A percentile compares a stretch with the other conserved stretches of the same genome.
phyloP scores from a whole-genome alignment of 2,329 filamentous ascomycete genomes.

The Fusarium musae region DNA sequence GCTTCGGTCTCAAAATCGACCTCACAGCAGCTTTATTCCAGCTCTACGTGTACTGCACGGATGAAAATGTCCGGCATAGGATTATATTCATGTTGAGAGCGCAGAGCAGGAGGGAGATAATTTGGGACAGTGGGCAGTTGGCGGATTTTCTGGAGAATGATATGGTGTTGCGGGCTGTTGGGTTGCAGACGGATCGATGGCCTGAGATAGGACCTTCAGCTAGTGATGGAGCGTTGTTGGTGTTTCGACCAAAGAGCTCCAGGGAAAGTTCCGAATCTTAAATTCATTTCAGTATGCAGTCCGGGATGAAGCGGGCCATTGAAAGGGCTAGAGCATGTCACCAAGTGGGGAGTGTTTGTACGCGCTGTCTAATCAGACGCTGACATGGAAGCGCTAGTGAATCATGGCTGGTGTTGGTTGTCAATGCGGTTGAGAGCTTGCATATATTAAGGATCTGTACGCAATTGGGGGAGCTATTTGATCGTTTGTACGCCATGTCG shows the following conservation, averaged over 20 bases:
- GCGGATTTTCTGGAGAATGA: constrained; percentile 9
- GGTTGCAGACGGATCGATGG: neutral
- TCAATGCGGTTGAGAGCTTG: neutral
- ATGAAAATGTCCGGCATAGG: neutral
- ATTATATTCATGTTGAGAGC: neutral
- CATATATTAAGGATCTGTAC: neutral
- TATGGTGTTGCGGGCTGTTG: neutral
- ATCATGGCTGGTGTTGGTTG: neutral
- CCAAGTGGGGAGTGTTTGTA: neutral
- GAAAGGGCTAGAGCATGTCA: neutral
- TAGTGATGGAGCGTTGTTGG: neutral
- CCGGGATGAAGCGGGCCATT: neutral
- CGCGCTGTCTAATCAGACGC: neutral
- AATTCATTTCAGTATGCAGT: no score
- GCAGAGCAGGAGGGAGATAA: constrained; percentile 3
- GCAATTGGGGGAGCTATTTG: neutral
- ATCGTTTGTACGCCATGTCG: neutral
- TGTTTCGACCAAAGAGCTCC: neutral
- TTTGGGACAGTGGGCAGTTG: neutral
- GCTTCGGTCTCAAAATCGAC: constrained; percentile 5
- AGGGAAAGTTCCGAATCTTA: neutral
- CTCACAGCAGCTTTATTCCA: constrained; percentile 6
- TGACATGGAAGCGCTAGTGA: neutral
- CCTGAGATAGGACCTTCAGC: constrained; percentile 11
- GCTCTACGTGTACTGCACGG: constrained; percentile 3